These are phyloP conservation scores for Colletotrichum sp. DNA, from an alignment of 2,329 filamentous ascomycete genomes.

Conservation along the genomic window DNA sequence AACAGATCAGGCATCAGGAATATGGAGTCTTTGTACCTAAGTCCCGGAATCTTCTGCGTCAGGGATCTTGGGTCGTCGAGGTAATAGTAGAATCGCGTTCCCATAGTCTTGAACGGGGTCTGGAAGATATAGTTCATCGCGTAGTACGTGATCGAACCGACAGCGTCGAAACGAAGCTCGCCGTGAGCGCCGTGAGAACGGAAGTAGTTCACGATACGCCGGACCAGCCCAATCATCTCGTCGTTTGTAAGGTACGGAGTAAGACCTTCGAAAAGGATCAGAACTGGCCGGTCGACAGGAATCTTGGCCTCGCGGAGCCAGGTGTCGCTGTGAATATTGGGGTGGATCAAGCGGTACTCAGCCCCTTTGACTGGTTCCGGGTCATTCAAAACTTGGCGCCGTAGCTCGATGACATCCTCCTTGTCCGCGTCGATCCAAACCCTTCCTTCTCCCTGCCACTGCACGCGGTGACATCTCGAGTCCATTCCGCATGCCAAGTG, in stretches of 20 bases:
- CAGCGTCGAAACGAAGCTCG: slow-evolving; percentile 8
- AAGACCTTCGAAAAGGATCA: slow-evolving; percentile 37
- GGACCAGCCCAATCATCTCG: slow-evolving; percentile 26
- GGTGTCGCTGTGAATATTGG: slow-evolving; percentile 27
- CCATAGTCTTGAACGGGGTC: background rate
- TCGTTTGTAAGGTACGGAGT: slow-evolving; percentile 32
- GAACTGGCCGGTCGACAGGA: slow-evolving; percentile 32
- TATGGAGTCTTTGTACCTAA: slow-evolving; percentile 2
- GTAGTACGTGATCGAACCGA: background rate
- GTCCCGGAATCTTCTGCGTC: background rate
- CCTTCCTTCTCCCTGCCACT: slow-evolving; percentile 20
- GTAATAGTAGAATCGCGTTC: background rate
- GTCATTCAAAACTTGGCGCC: slow-evolving; percentile 27
- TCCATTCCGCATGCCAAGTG: slow-evolving; percentile 37
- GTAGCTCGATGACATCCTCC: slow-evolving; percentile 36
- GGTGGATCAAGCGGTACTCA: slow-evolving; percentile 28
- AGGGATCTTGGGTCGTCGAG: background rate
- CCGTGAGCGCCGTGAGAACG: slow-evolving; percentile 26
- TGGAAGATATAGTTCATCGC: background rate
- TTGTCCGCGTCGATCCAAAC: slow-evolving; percentile 40
- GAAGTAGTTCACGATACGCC: slow-evolving; percentile 28
- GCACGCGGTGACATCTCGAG: slow-evolving; percentile 27
- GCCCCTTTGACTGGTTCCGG: background rate
- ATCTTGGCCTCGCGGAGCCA: slow-evolving; percentile 31
- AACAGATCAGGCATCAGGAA: background rate